phyloP scores from a whole-genome alignment of 768 basidiomycete species.

The Sporobolomyces roseus region DNA sequence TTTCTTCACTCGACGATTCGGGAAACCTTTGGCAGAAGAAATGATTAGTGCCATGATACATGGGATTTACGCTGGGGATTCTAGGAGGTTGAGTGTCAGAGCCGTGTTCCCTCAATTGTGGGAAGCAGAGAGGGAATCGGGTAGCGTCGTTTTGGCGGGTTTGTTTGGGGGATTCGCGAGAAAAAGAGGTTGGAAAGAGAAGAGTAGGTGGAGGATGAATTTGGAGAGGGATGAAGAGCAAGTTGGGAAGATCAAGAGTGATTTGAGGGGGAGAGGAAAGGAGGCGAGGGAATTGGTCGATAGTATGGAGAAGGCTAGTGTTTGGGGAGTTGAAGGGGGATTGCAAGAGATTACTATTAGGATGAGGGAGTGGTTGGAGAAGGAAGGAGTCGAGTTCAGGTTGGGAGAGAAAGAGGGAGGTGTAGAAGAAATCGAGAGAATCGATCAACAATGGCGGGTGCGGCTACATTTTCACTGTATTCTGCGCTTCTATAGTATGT shows the following conservation, averaged over 20 bases:
- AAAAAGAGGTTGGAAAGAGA: constrained; percentile 16
- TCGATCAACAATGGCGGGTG: constrained; percentile 18
- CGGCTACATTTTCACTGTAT: too few species aligned
- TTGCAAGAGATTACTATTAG: constrained; percentile 63
- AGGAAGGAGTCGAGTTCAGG: constrained; percentile 60
- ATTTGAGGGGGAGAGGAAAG: not conserved
- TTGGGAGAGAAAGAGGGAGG: constrained; percentile 42
- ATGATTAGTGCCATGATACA: constrained; percentile 80
- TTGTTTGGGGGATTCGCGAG: constrained; percentile 17
- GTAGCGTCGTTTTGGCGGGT: constrained; percentile 64
- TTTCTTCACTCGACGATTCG: constrained; percentile 71
- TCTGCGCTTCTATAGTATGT: too few species aligned
- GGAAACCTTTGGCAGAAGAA: constrained; percentile 64
- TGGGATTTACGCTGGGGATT: constrained; percentile 87
- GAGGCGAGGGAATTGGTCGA: constrained; percentile 25
- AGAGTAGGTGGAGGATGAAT: constrained; percentile 30
- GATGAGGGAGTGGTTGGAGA: constrained; percentile 55
- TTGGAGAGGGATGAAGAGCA: constrained; percentile 25
- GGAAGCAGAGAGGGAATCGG: constrained; percentile 64
- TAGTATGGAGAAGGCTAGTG: constrained; percentile 55
- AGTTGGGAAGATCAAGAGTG: constrained; percentile 33
- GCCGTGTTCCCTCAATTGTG: constrained; percentile 72
- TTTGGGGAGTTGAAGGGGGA: constrained; percentile 78
- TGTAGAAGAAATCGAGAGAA: constrained; percentile 20
- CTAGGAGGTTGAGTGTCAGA: constrained; percentile 66